A percentile compares a stretch with the other conserved stretches of the same genome.
Conservation (phyloP, 805 yeast species). For the Lachancea nothofagi region DNA sequence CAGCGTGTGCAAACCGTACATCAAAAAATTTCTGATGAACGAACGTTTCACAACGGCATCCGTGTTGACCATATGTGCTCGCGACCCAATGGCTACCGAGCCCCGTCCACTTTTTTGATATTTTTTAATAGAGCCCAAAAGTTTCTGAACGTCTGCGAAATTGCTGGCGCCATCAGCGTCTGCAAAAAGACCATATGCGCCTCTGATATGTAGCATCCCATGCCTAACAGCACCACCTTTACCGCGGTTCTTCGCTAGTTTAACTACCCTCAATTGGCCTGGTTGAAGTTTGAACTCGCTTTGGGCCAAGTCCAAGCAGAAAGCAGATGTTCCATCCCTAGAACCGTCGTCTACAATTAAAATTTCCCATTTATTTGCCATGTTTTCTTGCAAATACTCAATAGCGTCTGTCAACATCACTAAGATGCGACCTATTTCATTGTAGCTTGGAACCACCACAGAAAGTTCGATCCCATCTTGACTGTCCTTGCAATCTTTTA, state of each 20-base stretch:
- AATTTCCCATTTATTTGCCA: constrained; percentile 49
- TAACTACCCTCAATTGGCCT: constrained; percentile 64
- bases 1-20: constrained; percentile 86
- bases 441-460: constrained; percentile 89
- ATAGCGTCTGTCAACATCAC: constrained; percentile 69
- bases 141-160: constrained; percentile 59
- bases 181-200: constrained; percentile 74
- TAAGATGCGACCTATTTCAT: constrained; percentile 70
- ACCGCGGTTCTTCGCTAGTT: constrained; percentile 73
- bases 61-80: constrained; percentile 94
- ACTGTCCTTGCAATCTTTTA: constrained; percentile 11
- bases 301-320: constrained; percentile 56
- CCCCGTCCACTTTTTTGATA: constrained; percentile 32
- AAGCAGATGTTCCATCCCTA: constrained; percentile 67
- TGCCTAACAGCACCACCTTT: constrained; percentile 97
- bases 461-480: constrained; percentile 49
- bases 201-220: constrained; percentile 73
- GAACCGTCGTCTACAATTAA: constrained; percentile 91
- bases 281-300: constrained; percentile 44
- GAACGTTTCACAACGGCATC: constrained; percentile 96
- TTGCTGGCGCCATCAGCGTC: constrained; percentile 97
- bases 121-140: constrained; percentile 40
- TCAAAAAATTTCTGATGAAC: constrained; percentile 77
- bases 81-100: constrained; percentile 79
- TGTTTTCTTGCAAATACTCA: constrained; percentile 40